A percentile compares a stretch with the other conserved stretches of the same genome.
These are phyloP conservation scores for Hydrangea macrophylla DNA, from an alignment of 148 eudicot species.

Conservation along the genomic window DNA sequence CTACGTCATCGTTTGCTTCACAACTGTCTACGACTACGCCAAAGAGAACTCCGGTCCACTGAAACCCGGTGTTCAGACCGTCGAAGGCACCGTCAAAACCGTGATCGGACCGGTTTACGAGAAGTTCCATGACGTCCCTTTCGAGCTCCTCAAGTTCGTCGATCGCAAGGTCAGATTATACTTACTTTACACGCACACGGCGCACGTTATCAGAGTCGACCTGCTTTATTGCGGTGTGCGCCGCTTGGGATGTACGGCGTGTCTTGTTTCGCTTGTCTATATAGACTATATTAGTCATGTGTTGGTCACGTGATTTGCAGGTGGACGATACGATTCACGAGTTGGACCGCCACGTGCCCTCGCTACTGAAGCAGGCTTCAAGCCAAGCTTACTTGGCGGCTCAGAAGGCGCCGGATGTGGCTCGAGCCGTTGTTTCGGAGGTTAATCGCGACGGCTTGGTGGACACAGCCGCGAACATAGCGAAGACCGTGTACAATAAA, in stretches of 20 bases:
- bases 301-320: conserved; percentile 24
- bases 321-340: conserved; percentile 42
- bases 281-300: neutral
- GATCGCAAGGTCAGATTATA: conserved; percentile 43
- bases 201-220: neutral
- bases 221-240: too few relatives aligned
- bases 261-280: too few relatives aligned
- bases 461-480: conserved; percentile 26
- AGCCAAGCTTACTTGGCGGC: conserved; percentile 20
- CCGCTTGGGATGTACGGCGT: too few relatives aligned
- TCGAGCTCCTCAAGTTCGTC: conserved; percentile 36
- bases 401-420: conserved; percentile 34
- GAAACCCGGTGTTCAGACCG: conserved; percentile 38
- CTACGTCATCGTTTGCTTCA: conserved; percentile 30
- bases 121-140: conserved; percentile 41
- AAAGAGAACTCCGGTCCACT: conserved; percentile 45
- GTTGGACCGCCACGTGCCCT: conserved; percentile 48
- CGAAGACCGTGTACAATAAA: conserved; percentile 35
- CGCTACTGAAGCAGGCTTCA: conserved; percentile 29
- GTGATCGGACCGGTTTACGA: conserved; percentile 45
- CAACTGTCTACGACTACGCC: conserved; percentile 34
- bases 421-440: conserved; percentile 37
- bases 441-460: conserved; percentile 32
- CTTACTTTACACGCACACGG: neutral
- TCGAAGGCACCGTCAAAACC: conserved; percentile 36